These are phyloP conservation scores for Nigrospora oryzae DNA, from an alignment of 2,329 filamentous ascomycete genomes.

Conservation along the genomic window DNA sequence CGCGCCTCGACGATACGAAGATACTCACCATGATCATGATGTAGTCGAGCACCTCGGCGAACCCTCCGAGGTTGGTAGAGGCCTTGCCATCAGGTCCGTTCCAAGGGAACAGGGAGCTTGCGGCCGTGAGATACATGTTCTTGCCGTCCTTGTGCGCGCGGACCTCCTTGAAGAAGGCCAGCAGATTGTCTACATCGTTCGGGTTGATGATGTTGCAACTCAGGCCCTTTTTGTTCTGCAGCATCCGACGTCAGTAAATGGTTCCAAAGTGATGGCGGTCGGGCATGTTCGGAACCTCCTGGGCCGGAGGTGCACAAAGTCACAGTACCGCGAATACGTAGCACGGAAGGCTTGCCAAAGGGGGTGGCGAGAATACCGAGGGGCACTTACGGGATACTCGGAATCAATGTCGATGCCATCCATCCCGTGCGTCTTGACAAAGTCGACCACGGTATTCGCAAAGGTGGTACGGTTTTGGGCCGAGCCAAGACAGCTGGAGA, in stretches of 20 bases:
- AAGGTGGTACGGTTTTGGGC: conserved; percentile 12
- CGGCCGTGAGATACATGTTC: conserved; percentile 7
- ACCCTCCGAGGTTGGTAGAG: conserved; percentile 4
- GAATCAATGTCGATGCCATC: conserved; percentile 13
- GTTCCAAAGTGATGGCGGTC: no score
- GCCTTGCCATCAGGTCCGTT: conserved; percentile 4
- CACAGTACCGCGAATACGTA: no score
- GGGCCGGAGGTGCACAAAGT: no score
- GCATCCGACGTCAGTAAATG: no score
- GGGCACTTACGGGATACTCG: conserved; percentile 13
- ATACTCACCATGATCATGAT: conserved; percentile 7
- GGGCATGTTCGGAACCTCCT: no score
- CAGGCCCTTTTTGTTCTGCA: conserved; percentile 37
- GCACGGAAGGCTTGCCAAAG: no score
- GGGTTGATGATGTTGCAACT: conserved; percentile 5
- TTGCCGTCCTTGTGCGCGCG: conserved; percentile 2
- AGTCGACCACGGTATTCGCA: conserved; percentile 8
- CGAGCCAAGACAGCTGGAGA: conserved; percentile 3
- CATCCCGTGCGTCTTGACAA: conserved; percentile 9
- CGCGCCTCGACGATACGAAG: no score
- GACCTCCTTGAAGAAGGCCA: conserved; percentile 8
- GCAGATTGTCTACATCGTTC: conserved; percentile 8
- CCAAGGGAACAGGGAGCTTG: conserved; percentile 9
- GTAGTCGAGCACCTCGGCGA: conserved; percentile 10
- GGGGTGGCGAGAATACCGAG: neutral